Evolutionary conservation across 371 early-diverging fungal species (phyloP).

Genomic region (Spiromyces aspiralis): DNA sequence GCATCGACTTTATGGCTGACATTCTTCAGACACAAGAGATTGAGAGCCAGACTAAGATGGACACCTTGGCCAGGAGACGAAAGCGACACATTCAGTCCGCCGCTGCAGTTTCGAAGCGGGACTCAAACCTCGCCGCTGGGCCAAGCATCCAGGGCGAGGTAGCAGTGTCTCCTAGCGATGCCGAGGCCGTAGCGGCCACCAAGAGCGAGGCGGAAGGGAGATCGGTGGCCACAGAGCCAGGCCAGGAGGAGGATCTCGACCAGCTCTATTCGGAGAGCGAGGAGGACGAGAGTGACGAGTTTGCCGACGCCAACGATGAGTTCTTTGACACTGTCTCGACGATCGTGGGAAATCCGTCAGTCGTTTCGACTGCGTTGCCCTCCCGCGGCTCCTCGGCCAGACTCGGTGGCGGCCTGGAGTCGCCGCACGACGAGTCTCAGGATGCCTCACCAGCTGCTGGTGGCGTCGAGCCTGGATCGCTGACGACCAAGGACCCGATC

Average conservation of each 20-base stretch:
- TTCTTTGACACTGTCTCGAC: slow-evolving; percentile 24
- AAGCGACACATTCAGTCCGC: not conserved
- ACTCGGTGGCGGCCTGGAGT: not conserved
- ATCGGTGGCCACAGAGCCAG: not conserved
- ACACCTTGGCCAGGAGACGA: not conserved
- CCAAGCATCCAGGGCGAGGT: not conserved
- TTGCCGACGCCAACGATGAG: slow-evolving; percentile 42
- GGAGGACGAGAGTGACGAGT: slow-evolving; percentile 39
- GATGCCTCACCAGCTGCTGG: too few relatives aligned
- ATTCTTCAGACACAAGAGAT: slow-evolving; percentile 10
- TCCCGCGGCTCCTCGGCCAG: not conserved
- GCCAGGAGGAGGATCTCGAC: not conserved
- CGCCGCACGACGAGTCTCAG: not conserved
- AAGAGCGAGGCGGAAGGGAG: not conserved
- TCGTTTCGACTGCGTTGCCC: not conserved
- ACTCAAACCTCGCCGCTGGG: slow-evolving; percentile 1
- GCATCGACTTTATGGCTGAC: slow-evolving; percentile 27
- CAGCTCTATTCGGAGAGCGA: slow-evolving; percentile 11
- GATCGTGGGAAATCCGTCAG: slow-evolving; percentile 6
- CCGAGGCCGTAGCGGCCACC: not conserved
- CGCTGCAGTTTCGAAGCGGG: not conserved
- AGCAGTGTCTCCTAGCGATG: not conserved
- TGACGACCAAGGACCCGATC: slow-evolving; percentile 7
- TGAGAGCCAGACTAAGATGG: not conserved
- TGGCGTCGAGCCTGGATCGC: too few relatives aligned